Conservation (phyloP, 148 eudicot species). For the Fallopia convolvulus region DNA sequence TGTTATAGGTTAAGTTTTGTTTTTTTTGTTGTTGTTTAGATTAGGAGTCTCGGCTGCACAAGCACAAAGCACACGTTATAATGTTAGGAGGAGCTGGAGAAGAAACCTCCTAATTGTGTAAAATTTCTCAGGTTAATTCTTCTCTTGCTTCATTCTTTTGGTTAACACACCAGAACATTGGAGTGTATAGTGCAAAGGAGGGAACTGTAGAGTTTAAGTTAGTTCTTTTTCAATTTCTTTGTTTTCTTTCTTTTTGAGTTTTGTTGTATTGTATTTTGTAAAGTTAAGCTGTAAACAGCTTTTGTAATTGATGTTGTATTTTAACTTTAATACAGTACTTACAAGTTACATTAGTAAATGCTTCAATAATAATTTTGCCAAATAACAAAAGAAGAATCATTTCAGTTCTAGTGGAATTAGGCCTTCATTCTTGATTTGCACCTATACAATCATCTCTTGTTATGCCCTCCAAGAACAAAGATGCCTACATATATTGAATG, state of each 20-base stretch:
- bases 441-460: not conserved
- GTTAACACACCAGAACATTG: not conserved
- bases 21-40: not conserved
- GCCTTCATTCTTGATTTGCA: not conserved
- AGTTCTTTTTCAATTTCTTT: not conserved
- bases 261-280: not conserved
- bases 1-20: not conserved
- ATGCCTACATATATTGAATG: not conserved
- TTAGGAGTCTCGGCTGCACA: not conserved
- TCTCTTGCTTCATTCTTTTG: slow-evolving; percentile 7
- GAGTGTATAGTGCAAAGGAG: slow-evolving; percentile 7
- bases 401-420: not conserved
- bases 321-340: not conserved
- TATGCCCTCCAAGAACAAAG: not conserved
- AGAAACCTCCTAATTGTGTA: not conserved
- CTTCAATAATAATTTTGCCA: not conserved
- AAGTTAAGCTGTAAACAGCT: not conserved
- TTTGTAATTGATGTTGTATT: not conserved
- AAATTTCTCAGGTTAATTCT: not conserved
- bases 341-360: not conserved
- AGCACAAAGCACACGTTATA: not conserved
- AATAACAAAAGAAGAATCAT: not conserved
- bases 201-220: not conserved
- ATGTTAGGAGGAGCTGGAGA: not conserved
- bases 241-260: not conserved